Percentiles rank a stretch among this genome's conserved stretches.
Conservation (phyloP, 2,329 filamentous ascomycete species). For the Diaporthe amygdali region DNA sequence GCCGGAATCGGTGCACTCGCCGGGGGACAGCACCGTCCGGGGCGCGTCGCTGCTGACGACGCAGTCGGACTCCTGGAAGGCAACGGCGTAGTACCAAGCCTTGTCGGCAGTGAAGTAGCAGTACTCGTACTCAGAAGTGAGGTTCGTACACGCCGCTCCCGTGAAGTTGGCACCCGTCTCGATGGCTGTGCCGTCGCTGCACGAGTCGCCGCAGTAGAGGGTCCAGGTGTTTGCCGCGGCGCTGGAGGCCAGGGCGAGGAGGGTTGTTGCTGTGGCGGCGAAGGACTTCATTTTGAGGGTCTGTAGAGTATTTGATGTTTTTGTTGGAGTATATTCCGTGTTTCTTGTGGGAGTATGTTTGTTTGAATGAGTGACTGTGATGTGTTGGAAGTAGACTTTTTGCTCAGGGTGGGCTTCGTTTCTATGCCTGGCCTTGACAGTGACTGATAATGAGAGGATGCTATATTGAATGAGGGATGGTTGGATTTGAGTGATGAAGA, state of each 20-base stretch:
- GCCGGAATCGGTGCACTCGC: conserved; percentile 2
- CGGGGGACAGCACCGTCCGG: background rate
- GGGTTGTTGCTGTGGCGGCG: background rate
- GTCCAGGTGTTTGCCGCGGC: conserved; percentile 17
- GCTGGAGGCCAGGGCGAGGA: conserved; percentile 14
- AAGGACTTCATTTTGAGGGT: conserved; percentile 10
- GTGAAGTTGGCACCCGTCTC: conserved; percentile 5
- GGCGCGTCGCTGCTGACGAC: background rate
- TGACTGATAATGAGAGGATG: background rate
- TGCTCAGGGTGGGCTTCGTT: background rate
- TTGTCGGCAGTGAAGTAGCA: conserved; percentile 18
- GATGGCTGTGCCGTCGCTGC: conserved; percentile 1
- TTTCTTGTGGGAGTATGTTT: no score
- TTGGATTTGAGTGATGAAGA: background rate
- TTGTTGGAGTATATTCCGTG: background rate
- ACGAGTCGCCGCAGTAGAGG: conserved; percentile 23
- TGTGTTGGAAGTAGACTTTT: background rate
- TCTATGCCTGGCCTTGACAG: background rate
- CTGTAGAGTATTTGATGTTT: background rate
- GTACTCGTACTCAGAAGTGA: conserved; percentile 11
- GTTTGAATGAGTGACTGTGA: background rate
- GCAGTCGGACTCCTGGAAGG: background rate
- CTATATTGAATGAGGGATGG: background rate
- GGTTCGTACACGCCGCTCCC: conserved; percentile 14
- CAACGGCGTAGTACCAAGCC: conserved; percentile 15